Evolutionary conservation across 2,329 filamentous ascomycete species (phyloP).

Genomic region (Capronia americana): DNA sequence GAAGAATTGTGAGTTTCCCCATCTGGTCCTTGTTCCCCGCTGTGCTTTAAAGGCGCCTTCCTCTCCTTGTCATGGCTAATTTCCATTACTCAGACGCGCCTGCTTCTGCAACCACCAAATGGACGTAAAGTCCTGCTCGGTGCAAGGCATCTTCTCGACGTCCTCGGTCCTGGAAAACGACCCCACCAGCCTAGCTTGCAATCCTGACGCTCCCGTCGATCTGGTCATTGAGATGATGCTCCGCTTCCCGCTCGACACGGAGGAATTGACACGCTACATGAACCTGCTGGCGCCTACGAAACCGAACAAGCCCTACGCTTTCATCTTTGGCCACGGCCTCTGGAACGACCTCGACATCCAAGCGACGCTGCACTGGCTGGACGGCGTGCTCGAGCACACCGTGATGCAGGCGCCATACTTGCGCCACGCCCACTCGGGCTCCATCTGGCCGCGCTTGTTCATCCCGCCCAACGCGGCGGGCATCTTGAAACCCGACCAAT

Average conservation of each 20-base stretch:
- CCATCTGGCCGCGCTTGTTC: constrained; percentile 44
- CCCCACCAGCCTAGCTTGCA: constrained; percentile 51
- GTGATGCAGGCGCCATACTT: constrained; percentile 65
- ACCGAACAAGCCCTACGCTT: constrained; percentile 48
- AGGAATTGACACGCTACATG: constrained; percentile 50
- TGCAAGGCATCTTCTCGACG: constrained; percentile 58
- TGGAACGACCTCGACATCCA: constrained; percentile 57
- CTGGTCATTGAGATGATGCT: constrained; percentile 55
- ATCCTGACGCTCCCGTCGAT: constrained; percentile 44
- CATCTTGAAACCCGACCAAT: constrained; percentile 55
- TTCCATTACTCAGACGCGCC: constrained; percentile 43
- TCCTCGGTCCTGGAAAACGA: constrained; percentile 53
- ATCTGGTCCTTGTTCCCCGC: not conserved
- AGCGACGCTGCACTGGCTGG: constrained; percentile 62
- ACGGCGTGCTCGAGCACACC: constrained; percentile 86
- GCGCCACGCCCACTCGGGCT: not conserved
- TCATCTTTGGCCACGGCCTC: constrained; percentile 56
- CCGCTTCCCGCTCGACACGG: constrained; percentile 50
- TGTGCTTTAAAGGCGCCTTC: not conserved
- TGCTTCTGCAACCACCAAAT: constrained; percentile 60
- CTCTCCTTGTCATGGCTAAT: not conserved
- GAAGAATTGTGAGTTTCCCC: constrained; percentile 48
- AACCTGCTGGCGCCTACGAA: constrained; percentile 44
- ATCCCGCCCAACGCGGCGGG: constrained; percentile 57
- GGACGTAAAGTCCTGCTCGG: constrained; percentile 57